These are phyloP conservation scores for Chlamydomonas sphaeroides DNA, from an alignment of 139 green algal species.

Conservation along the genomic window DNA sequence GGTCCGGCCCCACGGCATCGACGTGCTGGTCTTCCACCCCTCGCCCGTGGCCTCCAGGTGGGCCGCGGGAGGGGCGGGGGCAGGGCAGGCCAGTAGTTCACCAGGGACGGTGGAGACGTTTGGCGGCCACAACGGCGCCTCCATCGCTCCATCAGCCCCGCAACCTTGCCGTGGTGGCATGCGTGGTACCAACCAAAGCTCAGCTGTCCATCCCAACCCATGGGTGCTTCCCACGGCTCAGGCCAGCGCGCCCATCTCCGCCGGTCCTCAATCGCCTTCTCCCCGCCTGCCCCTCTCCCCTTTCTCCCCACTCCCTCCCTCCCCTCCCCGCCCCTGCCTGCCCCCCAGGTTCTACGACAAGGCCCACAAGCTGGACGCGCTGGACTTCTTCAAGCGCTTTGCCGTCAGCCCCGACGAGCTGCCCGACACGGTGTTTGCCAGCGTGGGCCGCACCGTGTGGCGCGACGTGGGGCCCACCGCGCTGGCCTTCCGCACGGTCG, in stretches of 20 bases:
- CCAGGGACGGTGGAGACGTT: too few relatives aligned
- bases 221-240: too few relatives aligned
- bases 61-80: background rate
- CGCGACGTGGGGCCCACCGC: constrained; percentile 87
- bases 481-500: constrained; percentile 84
- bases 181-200: too few relatives aligned
- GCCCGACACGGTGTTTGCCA: constrained; percentile 85
- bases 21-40: constrained; percentile 95
- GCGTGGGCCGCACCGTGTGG: constrained; percentile 85
- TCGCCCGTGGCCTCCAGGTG: constrained; percentile 91
- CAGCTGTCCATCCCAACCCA: background rate
- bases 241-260: too few relatives aligned
- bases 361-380: constrained; percentile 83
- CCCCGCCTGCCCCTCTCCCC: background rate
- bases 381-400: constrained; percentile 95
- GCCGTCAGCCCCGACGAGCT: constrained; percentile 84
- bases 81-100: too few relatives aligned
- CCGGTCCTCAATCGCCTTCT: background rate
- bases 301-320: background rate
- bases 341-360: constrained; percentile 75
- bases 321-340: background rate
- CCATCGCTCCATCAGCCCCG: too few relatives aligned
- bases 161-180: too few relatives aligned
- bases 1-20: constrained; percentile 87
- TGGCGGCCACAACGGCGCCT: too few relatives aligned